These are phyloP conservation scores for Curvularia sp. DNA, from an alignment of 2,329 filamentous ascomycete species.

Conservation along the genomic window DNA sequence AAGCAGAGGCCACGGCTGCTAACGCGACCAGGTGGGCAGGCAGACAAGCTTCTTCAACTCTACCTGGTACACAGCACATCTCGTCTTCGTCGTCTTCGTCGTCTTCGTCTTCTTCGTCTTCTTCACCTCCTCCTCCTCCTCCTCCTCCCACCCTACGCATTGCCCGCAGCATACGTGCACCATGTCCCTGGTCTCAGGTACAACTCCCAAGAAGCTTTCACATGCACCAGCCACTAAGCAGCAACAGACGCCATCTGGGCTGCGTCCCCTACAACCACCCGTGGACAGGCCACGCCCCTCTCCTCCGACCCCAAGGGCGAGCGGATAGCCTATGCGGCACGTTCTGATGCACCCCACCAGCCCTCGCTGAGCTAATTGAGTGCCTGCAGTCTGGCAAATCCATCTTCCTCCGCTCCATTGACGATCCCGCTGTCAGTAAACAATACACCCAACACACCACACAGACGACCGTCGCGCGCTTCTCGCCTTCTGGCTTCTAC, in stretches of 20 bases:
- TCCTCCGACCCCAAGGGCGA: conserved; percentile 89
- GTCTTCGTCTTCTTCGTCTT: background rate
- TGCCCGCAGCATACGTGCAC: background rate
- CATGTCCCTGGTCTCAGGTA: conserved; percentile 34
- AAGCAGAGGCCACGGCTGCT: conserved; percentile 11
- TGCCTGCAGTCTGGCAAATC: conserved; percentile 83
- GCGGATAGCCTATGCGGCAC: conserved; percentile 88
- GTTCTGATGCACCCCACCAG: background rate
- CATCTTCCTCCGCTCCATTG: conserved; percentile 93
- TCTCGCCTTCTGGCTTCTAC: conserved; percentile 93
- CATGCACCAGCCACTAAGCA: conserved; percentile 7
- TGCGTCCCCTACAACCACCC: conserved; percentile 79
- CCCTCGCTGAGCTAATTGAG: conserved; percentile 13
- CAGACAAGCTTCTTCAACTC: no score
- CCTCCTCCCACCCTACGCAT: background rate
- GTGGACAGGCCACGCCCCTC: conserved; percentile 88
- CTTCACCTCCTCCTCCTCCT: background rate
- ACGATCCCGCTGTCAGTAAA: conserved; percentile 81
- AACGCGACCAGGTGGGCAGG: background rate
- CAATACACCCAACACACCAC: conserved; percentile 94
- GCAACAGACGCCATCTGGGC: conserved; percentile 76
- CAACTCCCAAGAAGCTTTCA: background rate
- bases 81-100: conserved; percentile 28
- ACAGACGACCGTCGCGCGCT: conserved; percentile 88
- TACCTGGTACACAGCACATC: no score